Evolutionary conservation across 2,329 filamentous ascomycete species (phyloP).

Genomic region (Fusarium pseudonygamai): DNA sequence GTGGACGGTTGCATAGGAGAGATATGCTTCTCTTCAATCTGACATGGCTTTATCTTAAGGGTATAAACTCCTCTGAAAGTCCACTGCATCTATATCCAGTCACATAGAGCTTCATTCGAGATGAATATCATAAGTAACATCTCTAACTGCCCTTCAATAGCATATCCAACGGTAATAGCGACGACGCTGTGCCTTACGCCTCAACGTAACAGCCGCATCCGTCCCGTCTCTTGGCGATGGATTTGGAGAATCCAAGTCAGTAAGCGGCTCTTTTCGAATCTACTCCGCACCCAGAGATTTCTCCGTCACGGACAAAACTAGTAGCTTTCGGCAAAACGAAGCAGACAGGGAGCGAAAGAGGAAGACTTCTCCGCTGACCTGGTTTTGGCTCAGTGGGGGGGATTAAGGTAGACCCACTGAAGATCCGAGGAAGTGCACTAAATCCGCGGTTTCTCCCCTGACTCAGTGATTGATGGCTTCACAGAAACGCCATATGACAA

Average conservation of each 20-base stretch:
- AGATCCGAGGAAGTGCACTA: background rate
- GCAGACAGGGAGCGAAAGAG: too few species aligned
- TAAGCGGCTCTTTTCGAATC: background rate
- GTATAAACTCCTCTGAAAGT: accelerated
- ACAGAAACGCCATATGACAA: background rate
- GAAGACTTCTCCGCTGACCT: background rate
- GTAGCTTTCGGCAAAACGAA: too few species aligned
- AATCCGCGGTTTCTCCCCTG: background rate
- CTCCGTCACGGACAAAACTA: too few species aligned
- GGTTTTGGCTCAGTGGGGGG: background rate
- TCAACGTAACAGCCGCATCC: background rate
- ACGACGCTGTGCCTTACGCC: background rate
- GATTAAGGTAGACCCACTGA: conserved; percentile 8
- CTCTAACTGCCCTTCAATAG: accelerated
- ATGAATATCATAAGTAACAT: accelerated
- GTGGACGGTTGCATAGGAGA: background rate
- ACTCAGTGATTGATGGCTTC: background rate
- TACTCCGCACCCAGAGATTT: conserved; percentile 2
- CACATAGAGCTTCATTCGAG: background rate
- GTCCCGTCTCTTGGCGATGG: conserved; percentile 16
- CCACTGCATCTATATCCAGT: accelerated
- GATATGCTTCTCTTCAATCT: background rate
- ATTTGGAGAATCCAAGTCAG: conserved; percentile 12
- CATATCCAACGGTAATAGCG: background rate
- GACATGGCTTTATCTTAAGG: too few species aligned